A percentile compares a stretch with the other conserved stretches of the same genome.
These are phyloP conservation scores for Eucalyptus curtisii DNA, from an alignment of 345 rosid genomes.

Conservation along the genomic window DNA sequence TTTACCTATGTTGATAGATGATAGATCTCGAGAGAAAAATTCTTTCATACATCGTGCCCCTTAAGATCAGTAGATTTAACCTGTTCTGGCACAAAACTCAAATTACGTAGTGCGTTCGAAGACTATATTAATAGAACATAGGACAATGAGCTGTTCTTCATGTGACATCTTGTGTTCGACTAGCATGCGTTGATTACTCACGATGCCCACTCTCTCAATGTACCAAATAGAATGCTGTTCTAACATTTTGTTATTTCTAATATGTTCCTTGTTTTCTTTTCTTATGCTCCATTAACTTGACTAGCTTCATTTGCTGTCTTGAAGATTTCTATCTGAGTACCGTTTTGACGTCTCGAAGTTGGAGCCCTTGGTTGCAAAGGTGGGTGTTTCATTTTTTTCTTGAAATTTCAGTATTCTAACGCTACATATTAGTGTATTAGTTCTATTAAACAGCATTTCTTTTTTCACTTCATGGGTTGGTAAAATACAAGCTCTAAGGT, in stretches of 20 bases:
- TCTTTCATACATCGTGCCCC: background rate
- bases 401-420: background rate
- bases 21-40: background rate
- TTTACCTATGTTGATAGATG: background rate
- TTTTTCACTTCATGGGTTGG: background rate
- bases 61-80: background rate
- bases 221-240: background rate
- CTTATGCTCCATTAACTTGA: background rate
- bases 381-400: conserved; percentile 2
- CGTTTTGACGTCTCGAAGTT: conserved; percentile 80
- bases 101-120: background rate
- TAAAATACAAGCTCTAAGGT: background rate
- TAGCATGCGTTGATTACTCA: background rate
- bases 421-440: background rate
- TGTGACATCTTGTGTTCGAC: background rate
- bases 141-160: background rate
- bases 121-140: background rate
- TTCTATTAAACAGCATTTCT: background rate
- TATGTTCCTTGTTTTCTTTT: background rate
- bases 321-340: conserved; percentile 72
- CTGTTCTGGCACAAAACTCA: background rate
- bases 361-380: conserved; percentile 98
- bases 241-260: background rate
- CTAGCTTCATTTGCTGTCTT: background rate
- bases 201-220: background rate